Evolutionary conservation across 2,329 filamentous ascomycete species (phyloP), one percentile per base, ranked within the genome.

Genomic region (Juglanconis sp.): DNA sequence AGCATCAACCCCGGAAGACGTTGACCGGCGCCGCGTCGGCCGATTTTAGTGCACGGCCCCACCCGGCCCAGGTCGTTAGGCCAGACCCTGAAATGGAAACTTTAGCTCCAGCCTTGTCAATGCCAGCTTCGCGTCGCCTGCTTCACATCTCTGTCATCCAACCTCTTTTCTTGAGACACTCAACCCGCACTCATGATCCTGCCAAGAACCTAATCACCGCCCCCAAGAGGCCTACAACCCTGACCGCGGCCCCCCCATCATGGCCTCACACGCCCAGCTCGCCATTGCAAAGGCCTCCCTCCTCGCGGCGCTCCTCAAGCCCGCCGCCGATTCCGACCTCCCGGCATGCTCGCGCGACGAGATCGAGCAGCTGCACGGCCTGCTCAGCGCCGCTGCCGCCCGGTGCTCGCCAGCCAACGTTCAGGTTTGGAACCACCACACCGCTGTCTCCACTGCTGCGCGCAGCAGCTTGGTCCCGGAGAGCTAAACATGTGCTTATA

Each of bases 271-370:
- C 49, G 87, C 89, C 67, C 84, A 90, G 72, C 75, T 93, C 62
- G 88, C 87, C 68, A 91, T 94, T 66, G 87, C 89, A 64, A 93
- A 91, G 76, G 89, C 90, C 46, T 85, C 89, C n/a, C 85, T 95
- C 66, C 85, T 87, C 6, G 89, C 89, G 32, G 82, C 86, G 9
- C 85, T 94, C 47, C 82, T 94, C 60, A 87, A 89, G 63, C 83
- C 88, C 46, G 90, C 94, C 70, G 89, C 90, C n/a, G 80, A 77
- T 24, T 42, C 56, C 49, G 53, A 30, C 53, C 44, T 63, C 32
- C 50, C 54, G 38, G 83, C 89, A 9, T 82, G 91, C 59, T 76
- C 85, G 53, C 87, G 88, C 71, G 84, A 87, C 68, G 84, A 88
- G 62, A 88, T 94, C 73, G 82, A 88, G 66, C 74, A 81, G 60